phyloP scores from a whole-genome alignment of 1,284 basidiomycete species.

The Pseudozyma tsukubaensis region DNA sequence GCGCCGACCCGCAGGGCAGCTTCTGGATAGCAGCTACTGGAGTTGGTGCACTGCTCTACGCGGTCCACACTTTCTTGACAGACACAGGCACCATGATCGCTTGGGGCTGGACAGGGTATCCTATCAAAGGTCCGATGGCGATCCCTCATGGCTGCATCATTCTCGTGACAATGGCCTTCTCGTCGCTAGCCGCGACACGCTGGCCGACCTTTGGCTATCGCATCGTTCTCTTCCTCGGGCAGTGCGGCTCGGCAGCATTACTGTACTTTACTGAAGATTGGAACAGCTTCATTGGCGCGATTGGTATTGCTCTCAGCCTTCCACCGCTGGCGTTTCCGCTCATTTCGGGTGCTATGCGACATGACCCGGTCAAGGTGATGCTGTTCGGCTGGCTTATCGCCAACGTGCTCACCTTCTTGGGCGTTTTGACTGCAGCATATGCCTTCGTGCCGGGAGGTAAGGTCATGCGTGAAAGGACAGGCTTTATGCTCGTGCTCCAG shows the following conservation, averaged over 20 bases:
- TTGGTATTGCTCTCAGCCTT: conserved; percentile 78
- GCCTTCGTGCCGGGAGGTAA: conserved; percentile 89
- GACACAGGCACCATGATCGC: conserved; percentile 86
- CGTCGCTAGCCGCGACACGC: conserved; percentile 71
- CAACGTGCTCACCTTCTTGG: conserved; percentile 59
- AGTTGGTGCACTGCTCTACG: conserved; percentile 53
- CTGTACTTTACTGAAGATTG: conserved; percentile 76
- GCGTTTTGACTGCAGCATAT: conserved; percentile 84
- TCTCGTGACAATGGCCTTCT: conserved; percentile 43
- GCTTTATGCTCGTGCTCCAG: conserved; percentile 66
- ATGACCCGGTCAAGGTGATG: conserved; percentile 58
- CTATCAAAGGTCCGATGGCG: conserved; percentile 74
- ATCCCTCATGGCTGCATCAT: conserved; percentile 75
- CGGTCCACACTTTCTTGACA: conserved; percentile 79
- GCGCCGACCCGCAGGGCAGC: conserved; percentile 8
- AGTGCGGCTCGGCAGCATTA: conserved; percentile 70
- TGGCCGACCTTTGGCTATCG: conserved; percentile 36
- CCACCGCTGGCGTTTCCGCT: conserved; percentile 51
- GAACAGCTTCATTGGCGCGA: conserved; percentile 79
- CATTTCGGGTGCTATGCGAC: conserved; percentile 48
- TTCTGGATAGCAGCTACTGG: conserved; percentile 44
- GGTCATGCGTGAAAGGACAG: conserved; percentile 83
- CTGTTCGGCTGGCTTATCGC: conserved; percentile 54
- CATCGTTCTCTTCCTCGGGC: conserved; percentile 27
- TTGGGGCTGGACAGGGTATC: conserved; percentile 92